Conservation (phyloP, 176 grass and related monocot species). For the Thalia dealbata region DNA sequence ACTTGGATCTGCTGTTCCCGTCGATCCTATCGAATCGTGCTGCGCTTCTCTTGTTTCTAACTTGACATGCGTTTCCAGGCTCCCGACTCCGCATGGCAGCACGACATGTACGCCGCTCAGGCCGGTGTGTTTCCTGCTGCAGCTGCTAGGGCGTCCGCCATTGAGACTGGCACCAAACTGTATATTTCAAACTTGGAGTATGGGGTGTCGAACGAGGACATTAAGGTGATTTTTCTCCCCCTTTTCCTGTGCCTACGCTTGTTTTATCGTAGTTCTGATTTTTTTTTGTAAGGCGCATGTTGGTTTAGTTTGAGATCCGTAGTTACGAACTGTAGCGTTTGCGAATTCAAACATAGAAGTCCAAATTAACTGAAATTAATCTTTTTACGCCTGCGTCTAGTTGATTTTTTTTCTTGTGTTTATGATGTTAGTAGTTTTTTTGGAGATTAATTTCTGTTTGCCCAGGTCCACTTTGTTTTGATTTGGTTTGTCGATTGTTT, state of each 20-base stretch:
- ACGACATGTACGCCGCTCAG: slow-evolving; percentile 53
- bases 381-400: no score
- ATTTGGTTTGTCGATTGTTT: background rate
- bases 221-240: slow-evolving; percentile 40
- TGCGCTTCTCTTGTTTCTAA: slow-evolving; percentile 45
- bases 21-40: slow-evolving; percentile 25
- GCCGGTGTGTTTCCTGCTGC: slow-evolving; percentile 10
- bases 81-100: slow-evolving; percentile 69
- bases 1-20: slow-evolving; percentile 2
- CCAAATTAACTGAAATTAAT: no score
- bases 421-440: background rate
- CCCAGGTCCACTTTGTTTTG: background rate
- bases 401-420: background rate
- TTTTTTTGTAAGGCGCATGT: background rate
- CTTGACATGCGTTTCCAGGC: slow-evolving; percentile 88
- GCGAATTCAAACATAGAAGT: no score
- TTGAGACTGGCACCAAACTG: slow-evolving; percentile 91
- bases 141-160: slow-evolving; percentile 47
- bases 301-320: no score
- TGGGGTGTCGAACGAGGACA: slow-evolving; percentile 80
- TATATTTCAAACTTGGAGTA: slow-evolving; percentile 91
- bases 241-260: background rate
- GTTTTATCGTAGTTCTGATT: background rate
- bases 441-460: slow-evolving; percentile 12
- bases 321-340: no score